Percentiles rank a stretch among this genome's conserved stretches.
Evolutionary conservation across 148 eudicot species (phyloP).

Genomic region (Arctostaphylos glauca): DNA sequence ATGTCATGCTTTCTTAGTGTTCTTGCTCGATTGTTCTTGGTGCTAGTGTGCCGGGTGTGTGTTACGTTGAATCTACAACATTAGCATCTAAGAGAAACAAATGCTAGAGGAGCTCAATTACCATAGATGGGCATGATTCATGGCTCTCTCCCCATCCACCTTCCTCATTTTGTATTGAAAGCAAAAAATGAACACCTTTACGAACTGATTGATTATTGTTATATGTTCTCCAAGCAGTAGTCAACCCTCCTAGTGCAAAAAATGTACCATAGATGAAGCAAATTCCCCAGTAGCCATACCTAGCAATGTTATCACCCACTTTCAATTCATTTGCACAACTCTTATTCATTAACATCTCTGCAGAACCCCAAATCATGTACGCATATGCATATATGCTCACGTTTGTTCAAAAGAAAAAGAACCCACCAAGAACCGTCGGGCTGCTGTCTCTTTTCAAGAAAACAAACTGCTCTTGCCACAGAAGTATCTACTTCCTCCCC

Average conservation of each 20-base stretch:
- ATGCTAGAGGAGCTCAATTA: background rate
- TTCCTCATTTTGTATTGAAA: slow-evolving; percentile 31
- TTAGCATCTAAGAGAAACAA: no score
- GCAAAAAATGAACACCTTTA: slow-evolving; percentile 26
- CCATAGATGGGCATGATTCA: slow-evolving; percentile 30
- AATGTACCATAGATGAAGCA: slow-evolving; percentile 38
- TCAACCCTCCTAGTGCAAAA: slow-evolving; percentile 27
- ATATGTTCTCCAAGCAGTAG: slow-evolving; percentile 30
- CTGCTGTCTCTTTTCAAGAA: slow-evolving; percentile 26
- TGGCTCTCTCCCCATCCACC: slow-evolving; percentile 44
- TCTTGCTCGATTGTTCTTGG: no score
- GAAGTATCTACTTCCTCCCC: slow-evolving; percentile 32
- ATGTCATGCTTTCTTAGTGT: no score
- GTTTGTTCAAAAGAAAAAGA: slow-evolving; percentile 13
- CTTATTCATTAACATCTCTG: background rate
- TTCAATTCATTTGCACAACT: slow-evolving; percentile 20
- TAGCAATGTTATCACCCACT: background rate
- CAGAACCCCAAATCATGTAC: background rate
- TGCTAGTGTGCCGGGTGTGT: no score
- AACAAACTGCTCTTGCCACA: slow-evolving; percentile 22
- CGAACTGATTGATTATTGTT: slow-evolving; percentile 29
- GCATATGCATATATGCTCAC: no score
- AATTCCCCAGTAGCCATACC: slow-evolving; percentile 49
- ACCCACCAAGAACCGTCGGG: slow-evolving; percentile 40
- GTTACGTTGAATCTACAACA: no score